Conservation (phyloP, 441 rosid genomes). For the Flueggea neowawraea region DNA sequence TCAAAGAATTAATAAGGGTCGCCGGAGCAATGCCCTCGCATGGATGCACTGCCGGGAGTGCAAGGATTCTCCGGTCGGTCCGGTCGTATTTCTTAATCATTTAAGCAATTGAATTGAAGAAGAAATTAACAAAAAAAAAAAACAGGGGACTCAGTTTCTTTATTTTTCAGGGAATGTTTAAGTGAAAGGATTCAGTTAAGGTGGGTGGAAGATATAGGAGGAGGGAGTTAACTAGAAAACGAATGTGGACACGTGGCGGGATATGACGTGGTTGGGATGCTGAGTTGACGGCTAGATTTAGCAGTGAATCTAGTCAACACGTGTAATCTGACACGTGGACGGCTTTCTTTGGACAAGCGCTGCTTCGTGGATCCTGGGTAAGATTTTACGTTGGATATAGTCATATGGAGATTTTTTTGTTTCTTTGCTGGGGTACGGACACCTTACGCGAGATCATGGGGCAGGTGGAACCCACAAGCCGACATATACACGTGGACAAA, state of each 20-base stretch:
- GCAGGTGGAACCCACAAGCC: conserved; percentile 27
- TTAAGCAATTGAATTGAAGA: background rate
- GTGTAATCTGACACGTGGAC: conserved; percentile 28
- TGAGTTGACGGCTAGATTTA: conserved; percentile 20
- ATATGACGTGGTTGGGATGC: background rate
- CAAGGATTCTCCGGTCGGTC: conserved; percentile 53
- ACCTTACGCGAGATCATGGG: background rate
- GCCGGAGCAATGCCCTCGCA: conserved; percentile 47
- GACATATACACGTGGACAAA: conserved; percentile 30
- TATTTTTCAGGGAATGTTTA: background rate
- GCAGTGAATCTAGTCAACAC: conserved; percentile 11
- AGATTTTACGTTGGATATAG: background rate
- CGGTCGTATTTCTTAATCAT: conserved; percentile 37
- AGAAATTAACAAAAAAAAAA: background rate
- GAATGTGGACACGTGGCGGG: conserved; percentile 35
- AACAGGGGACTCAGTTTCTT: conserved; percentile 3
- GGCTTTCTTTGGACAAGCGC: background rate
- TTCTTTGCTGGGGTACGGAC: conserved; percentile 6
- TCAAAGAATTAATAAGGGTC: conserved; percentile 53
- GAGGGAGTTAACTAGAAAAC: conserved; percentile 2
- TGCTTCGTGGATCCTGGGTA: conserved; percentile 24
- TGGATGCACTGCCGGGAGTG: conserved; percentile 73
- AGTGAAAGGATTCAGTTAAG: background rate
- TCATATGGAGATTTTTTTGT: too few relatives aligned
- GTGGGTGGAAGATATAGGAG: conserved; percentile 4